Evolutionary conservation across 2,329 filamentous ascomycete genomes (phyloP), one percentile per base, ranked within the genome.

Genomic region (Zasmidium citrigriseum): DNA sequence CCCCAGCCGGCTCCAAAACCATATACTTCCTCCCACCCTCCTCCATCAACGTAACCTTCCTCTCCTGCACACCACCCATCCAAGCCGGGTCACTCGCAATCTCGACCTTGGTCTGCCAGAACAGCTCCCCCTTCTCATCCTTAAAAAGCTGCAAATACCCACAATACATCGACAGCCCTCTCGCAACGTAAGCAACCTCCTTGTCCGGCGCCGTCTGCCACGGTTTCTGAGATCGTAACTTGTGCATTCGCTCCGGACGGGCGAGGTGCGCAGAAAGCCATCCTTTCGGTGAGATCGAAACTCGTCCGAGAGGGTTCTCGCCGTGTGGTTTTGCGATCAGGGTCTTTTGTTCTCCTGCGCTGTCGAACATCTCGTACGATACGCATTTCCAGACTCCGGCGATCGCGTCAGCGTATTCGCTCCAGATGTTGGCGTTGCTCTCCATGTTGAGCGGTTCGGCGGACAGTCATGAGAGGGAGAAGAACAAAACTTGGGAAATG

Each of bases 371-470:
- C 41, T 69, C 62, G 60, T 52, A 67, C 22, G 61, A 62, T 27
- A 69, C 60, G 52, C 58, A 63, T 60, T 66, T 64, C 67, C 67
- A 69, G 57, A 61, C 62, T 27, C 67, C 67, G 23, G 63, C 58
- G 52, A 69, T 50, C 10, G 27, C 38, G 52, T 53, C 45, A 44
- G 53, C 38, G 52, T 67, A 66, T 51, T 65, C 45, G 34, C 58
- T 41, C 67, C 67, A 68, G 44, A 67, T 54, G 38, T 38, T 25
- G 38, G 52, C 25, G 34, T 55, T 58, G n/a, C n/a, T n/a, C 44
- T 22, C 29, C 25, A 45, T 50, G 3, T 12, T n/a, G n/a, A n/a
- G n/a, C n/a, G n/a, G n/a, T n/a, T n/a, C n/a, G n/a, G n/a, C n/a
- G 27, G 27, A 34, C 14, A 34, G 27, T 34, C 27, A 34, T 14